These are phyloP conservation scores for Arthrocladium fulminans DNA, from an alignment of 2,329 filamentous ascomycete species.

Conservation along the genomic window DNA sequence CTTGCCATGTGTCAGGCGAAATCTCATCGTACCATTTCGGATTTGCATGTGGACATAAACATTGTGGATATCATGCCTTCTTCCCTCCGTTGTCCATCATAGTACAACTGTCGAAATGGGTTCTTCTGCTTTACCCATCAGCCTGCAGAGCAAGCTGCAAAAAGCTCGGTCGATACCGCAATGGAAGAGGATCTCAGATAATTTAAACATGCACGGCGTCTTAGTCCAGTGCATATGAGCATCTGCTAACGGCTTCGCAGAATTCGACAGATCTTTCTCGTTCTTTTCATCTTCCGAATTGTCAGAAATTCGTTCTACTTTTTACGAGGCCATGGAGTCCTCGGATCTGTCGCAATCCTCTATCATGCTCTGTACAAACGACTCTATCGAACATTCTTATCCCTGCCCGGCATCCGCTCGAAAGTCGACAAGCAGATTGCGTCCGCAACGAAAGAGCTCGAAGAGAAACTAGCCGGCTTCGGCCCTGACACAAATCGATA, in stretches of 20 bases:
- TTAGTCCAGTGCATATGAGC: background rate
- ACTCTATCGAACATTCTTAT: slow-evolving; percentile 77
- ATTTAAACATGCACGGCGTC: slow-evolving; percentile 36
- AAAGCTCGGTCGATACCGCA: slow-evolving; percentile 27
- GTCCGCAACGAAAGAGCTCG: slow-evolving; percentile 69
- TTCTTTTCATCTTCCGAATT: slow-evolving; percentile 78
- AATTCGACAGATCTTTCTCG: slow-evolving; percentile 77
- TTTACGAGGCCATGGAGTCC: slow-evolving; percentile 75
- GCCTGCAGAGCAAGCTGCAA: slow-evolving; percentile 37
- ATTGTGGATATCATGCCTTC: background rate
- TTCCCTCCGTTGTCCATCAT: background rate
- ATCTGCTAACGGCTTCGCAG: slow-evolving; percentile 36
- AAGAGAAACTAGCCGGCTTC: slow-evolving; percentile 70
- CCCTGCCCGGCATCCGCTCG: slow-evolving; percentile 73
- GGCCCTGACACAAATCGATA: slow-evolving; percentile 64
- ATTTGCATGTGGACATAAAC: background rate
- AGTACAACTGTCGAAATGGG: slow-evolving; percentile 27
- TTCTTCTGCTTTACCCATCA: slow-evolving; percentile 34
- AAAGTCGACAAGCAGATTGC: slow-evolving; percentile 78
- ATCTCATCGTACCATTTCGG: background rate
- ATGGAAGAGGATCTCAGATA: slow-evolving; percentile 30
- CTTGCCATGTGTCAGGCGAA: background rate
- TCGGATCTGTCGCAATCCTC: slow-evolving; percentile 67
- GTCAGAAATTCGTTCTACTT: slow-evolving; percentile 72
- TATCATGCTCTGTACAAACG: slow-evolving; percentile 64